A percentile compares a stretch with the other conserved stretches of the same genome.
Evolutionary conservation across 768 basidiomycete species (phyloP).

Genomic region (Neoboletus brunneissimus): DNA sequence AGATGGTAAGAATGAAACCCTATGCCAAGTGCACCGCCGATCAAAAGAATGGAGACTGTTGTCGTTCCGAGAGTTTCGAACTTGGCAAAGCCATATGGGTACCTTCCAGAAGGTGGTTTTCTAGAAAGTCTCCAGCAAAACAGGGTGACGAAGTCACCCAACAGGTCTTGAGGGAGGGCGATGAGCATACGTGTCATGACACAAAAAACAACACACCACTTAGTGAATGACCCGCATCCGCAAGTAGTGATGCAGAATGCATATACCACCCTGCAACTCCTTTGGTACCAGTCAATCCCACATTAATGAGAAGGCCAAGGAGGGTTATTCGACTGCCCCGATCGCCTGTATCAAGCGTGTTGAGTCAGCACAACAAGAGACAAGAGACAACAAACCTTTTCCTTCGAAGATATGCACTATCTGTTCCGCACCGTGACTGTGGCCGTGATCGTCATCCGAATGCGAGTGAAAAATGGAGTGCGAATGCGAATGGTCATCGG

Average conservation of each 20-base stretch:
- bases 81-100: slow-evolving; percentile 90
- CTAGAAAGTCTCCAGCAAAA: slow-evolving; percentile 86
- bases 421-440: slow-evolving; percentile 60
- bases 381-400: slow-evolving; percentile 44
- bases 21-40: slow-evolving; percentile 79
- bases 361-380: neutral
- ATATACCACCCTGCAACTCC: slow-evolving; percentile 85
- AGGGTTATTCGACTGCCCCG: slow-evolving; percentile 82
- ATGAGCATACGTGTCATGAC: slow-evolving; percentile 8
- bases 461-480: slow-evolving; percentile 69
- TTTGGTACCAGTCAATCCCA: slow-evolving; percentile 79
- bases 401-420: slow-evolving; percentile 68
- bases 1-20: slow-evolving; percentile 90
- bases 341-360: slow-evolving; percentile 50
- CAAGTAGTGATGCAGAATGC: slow-evolving; percentile 88
- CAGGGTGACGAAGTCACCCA: slow-evolving; percentile 90
- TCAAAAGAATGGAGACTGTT: slow-evolving; percentile 80
- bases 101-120: slow-evolving; percentile 71
- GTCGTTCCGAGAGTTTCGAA: slow-evolving; percentile 96
- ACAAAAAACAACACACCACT: slow-evolving; percentile 53
- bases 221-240: slow-evolving; percentile 90
- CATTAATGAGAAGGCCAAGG: slow-evolving; percentile 78
- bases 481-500: slow-evolving; percentile 48
- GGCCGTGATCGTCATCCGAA: slow-evolving; percentile 57
- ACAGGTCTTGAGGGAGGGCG: slow-evolving; percentile 49